Percentiles rank a stretch among this genome's conserved stretches.
Conservation (phyloP, 164 flowering plant species). For the Vitis rupestris region DNA sequence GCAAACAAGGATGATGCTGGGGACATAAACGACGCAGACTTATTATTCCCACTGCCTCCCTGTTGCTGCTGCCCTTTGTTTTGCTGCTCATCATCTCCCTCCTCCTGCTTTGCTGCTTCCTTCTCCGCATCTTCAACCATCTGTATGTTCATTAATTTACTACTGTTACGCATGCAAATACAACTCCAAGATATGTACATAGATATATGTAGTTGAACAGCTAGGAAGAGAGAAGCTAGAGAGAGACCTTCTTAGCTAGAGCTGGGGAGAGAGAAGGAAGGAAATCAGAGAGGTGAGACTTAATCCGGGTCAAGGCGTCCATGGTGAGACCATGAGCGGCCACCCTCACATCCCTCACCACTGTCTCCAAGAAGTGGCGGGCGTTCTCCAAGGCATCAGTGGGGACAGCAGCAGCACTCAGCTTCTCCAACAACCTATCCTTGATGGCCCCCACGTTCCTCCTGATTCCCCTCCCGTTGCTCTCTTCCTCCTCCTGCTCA, state of each 20-base stretch:
- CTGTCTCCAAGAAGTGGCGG: slow-evolving; percentile 24
- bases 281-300: slow-evolving; percentile 23
- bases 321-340: slow-evolving; percentile 34
- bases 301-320: slow-evolving; percentile 30
- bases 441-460: slow-evolving; percentile 12
- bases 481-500: neutral
- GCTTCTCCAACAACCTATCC: slow-evolving; percentile 31
- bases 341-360: slow-evolving; percentile 22
- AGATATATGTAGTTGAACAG: neutral
- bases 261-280: slow-evolving; percentile 33
- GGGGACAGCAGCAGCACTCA: slow-evolving; percentile 29
- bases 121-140: slow-evolving; percentile 37
- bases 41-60: neutral
- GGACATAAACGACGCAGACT: neutral
- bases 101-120: slow-evolving; percentile 15
- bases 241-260: slow-evolving; percentile 18
- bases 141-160: slow-evolving; percentile 3
- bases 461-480: neutral
- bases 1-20: slow-evolving; percentile 18
- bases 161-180: no score
- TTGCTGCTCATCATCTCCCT: neutral
- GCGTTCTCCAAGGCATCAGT: slow-evolving; percentile 31
- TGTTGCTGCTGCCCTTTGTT: neutral
- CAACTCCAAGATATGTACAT: no score
- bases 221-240: neutral